These are phyloP conservation scores for Cairneyella variabilis DNA, from an alignment of 495 filamentous ascomycete genomes.

Conservation along the genomic window DNA sequence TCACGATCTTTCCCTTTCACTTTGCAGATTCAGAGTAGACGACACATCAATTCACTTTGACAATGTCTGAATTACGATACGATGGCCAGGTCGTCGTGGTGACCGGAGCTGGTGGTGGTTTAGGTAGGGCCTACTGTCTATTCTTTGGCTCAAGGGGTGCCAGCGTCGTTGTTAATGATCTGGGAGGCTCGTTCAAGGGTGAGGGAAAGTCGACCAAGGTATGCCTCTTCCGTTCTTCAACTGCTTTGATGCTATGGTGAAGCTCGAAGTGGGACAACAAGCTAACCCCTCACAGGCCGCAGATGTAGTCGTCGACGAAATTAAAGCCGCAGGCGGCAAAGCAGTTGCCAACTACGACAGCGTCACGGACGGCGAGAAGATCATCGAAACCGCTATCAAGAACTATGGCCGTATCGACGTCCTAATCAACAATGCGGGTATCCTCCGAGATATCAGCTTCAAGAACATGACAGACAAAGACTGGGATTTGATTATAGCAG, in stretches of 20 bases:
- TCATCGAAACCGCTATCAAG: slow-evolving; percentile 95
- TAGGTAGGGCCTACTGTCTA: slow-evolving; percentile 70
- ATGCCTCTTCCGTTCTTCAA: slow-evolving; percentile 20
- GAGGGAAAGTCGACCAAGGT: slow-evolving; percentile 89
- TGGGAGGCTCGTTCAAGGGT: slow-evolving; percentile 91
- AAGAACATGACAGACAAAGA: slow-evolving; percentile 98
- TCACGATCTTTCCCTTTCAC: too few species aligned
- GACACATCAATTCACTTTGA: too few species aligned
- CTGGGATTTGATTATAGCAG: slow-evolving; percentile 91
- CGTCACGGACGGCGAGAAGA: slow-evolving; percentile 89
- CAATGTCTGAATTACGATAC: slow-evolving; percentile 80
- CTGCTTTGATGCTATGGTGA: too few species aligned
- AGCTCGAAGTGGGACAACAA: neutral
- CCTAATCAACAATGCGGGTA: slow-evolving; percentile 97
- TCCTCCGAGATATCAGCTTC: slow-evolving; percentile 93
- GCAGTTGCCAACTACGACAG: slow-evolving; percentile 98
- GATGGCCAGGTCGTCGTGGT: slow-evolving; percentile 97
- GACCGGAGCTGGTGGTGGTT: slow-evolving; percentile 91
- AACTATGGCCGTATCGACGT: slow-evolving; percentile 90
- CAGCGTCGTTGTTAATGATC: slow-evolving; percentile 96
- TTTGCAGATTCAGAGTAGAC: too few species aligned
- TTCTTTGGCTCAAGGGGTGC: slow-evolving; percentile 93
- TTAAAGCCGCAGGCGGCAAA: slow-evolving; percentile 87
- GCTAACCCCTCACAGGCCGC: slow-evolving; percentile 59
- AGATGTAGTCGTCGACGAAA: slow-evolving; percentile 94